Evolutionary conservation across 495 filamentous ascomycete species (phyloP).

Genomic region (Aspergillus funiculosus): DNA sequence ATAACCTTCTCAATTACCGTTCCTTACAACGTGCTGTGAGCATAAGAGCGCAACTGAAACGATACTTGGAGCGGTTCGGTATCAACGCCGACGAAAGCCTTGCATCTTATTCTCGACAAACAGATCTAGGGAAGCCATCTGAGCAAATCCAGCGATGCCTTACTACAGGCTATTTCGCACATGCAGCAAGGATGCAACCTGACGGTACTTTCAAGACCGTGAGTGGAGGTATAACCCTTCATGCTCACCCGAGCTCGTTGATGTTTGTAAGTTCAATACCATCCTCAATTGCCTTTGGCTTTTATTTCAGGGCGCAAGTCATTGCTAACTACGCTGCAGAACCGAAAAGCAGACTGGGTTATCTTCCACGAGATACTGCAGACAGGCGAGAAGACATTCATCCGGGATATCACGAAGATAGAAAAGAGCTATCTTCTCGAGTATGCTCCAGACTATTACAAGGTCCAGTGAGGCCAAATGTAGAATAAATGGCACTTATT

Average conservation of each 20-base stretch:
- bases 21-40: conserved; percentile 76
- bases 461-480: conserved; percentile 47
- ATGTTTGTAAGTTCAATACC: conserved; percentile 65
- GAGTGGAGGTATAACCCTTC: conserved; percentile 62
- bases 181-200: conserved; percentile 91
- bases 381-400: conserved; percentile 82
- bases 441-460: conserved; percentile 82
- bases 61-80: conserved; percentile 82
- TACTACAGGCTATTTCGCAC: conserved; percentile 88
- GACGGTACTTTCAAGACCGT: conserved; percentile 87
- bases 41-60: conserved; percentile 77
- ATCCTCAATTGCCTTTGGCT: not conserved
- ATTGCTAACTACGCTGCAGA: conserved; percentile 41
- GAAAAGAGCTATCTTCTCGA: conserved; percentile 87
- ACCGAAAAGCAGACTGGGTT: conserved; percentile 96
- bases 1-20: conserved; percentile 82
- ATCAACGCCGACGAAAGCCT: conserved; percentile 61
- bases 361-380: conserved; percentile 95
- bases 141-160: conserved; percentile 82
- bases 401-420: conserved; percentile 86
- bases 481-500: no score
- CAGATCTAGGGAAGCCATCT: conserved; percentile 43
- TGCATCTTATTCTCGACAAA: conserved; percentile 22
- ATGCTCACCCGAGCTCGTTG: conserved; percentile 87
- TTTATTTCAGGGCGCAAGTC: not conserved